These are phyloP conservation scores for Ascodesmis nigricans DNA, from an alignment of 495 filamentous ascomycete species.

Conservation along the genomic window DNA sequence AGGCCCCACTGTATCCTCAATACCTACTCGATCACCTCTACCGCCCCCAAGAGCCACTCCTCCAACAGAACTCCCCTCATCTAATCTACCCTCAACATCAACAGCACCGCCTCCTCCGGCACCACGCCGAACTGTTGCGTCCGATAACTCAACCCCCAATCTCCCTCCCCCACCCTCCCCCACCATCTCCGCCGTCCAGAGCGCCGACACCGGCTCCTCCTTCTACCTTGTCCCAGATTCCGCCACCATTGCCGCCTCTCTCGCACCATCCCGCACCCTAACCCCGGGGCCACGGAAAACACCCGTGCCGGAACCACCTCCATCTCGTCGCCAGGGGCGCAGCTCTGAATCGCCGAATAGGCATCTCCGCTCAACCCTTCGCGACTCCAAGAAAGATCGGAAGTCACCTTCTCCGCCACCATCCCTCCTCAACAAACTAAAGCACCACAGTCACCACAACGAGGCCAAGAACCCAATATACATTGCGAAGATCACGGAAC, in stretches of 20 bases:
- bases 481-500: slow-evolving; percentile 50
- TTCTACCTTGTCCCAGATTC: slow-evolving; percentile 31
- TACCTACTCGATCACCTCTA: too few species aligned
- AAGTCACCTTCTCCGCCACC: slow-evolving; percentile 29
- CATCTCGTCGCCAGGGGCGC: slow-evolving; percentile 20
- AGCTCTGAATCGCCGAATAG: slow-evolving; percentile 24
- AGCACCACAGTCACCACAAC: slow-evolving; percentile 63
- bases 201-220: slow-evolving; percentile 29
- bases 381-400: slow-evolving; percentile 35
- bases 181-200: not conserved
- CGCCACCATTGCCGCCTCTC: slow-evolving; percentile 66
- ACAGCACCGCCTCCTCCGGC: too few species aligned
- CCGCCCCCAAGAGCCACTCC: too few species aligned
- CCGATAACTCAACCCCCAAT: too few species aligned
- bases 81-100: too few species aligned
- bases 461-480: slow-evolving; percentile 75
- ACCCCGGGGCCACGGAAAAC: slow-evolving; percentile 28
- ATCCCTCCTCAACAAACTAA: slow-evolving; percentile 3
- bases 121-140: too few species aligned
- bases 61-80: too few species aligned
- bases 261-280: slow-evolving; percentile 46
- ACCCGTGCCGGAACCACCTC: slow-evolving; percentile 13
- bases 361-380: slow-evolving; percentile 45
- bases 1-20: too few species aligned
- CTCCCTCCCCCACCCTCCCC: slow-evolving; percentile 1